Percentiles rank a stretch among this genome's conserved stretches.
phyloP scores from a whole-genome alignment of 345 rosid genomes.

The Rhizophora apiculata region DNA sequence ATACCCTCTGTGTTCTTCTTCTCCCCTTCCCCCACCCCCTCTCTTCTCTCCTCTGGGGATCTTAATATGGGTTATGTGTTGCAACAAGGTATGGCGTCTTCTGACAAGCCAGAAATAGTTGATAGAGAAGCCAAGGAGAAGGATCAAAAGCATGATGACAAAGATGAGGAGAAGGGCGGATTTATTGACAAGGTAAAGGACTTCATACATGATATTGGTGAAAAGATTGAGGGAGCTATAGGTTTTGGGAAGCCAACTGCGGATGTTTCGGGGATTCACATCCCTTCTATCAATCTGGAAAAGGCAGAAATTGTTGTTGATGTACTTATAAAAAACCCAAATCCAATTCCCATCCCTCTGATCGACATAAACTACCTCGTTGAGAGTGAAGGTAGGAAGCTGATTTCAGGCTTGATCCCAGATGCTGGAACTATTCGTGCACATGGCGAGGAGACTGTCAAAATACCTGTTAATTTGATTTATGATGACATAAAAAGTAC shows the following conservation, averaged over 20 bases:
- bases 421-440: conserved; percentile 89
- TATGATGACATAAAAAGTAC: conserved; percentile 81
- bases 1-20: no score
- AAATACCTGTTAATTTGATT: conserved; percentile 74
- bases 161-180: conserved; percentile 72
- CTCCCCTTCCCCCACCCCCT: no score
- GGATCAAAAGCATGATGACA: conserved; percentile 44
- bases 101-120: conserved; percentile 52
- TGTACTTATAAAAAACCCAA: conserved; percentile 85
- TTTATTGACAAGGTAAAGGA: conserved; percentile 88
- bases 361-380: conserved; percentile 75
- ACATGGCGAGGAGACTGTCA: conserved; percentile 94
- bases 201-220: conserved; percentile 87
- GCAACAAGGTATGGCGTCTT: conserved; percentile 56
- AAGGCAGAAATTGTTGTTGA: conserved; percentile 80
- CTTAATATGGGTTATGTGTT: not conserved
- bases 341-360: conserved; percentile 89
- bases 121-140: conserved; percentile 50
- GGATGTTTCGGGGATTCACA: conserved; percentile 70
- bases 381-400: conserved; percentile 89
- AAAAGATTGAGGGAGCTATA: conserved; percentile 80
- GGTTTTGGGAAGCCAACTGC: conserved; percentile 98
- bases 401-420: conserved; percentile 83
- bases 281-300: conserved; percentile 78
- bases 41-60: no score